A percentile compares a stretch with the other conserved stretches of the same genome.
phyloP scores from a whole-genome alignment of 805 yeast species.

The Teunomyces atbi region DNA sequence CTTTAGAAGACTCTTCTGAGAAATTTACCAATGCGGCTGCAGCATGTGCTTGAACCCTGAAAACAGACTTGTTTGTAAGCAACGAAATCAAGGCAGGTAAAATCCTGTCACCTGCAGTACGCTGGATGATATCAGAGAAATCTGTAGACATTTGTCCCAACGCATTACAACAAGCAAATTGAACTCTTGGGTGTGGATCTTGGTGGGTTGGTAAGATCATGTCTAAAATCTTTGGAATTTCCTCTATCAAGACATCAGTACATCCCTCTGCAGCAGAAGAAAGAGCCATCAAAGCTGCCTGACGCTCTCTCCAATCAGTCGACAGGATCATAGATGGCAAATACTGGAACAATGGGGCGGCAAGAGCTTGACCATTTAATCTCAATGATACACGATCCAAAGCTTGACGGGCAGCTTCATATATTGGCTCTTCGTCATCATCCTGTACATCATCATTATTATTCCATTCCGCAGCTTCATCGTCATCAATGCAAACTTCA shows the following conservation, averaged over 20 bases:
- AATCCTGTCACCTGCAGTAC: constrained; percentile 72
- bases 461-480: constrained; percentile 86
- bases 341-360: constrained; percentile 81
- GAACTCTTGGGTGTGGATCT: constrained; percentile 92
- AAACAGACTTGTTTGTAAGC: constrained; percentile 69
- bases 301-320: constrained; percentile 87
- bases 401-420: constrained; percentile 92
- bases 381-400: constrained; percentile 85
- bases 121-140: constrained; percentile 86
- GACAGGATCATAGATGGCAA: constrained; percentile 81
- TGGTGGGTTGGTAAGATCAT: constrained; percentile 80
- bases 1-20: constrained; percentile 86
- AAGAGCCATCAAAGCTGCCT: constrained; percentile 95
- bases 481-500: constrained; percentile 86
- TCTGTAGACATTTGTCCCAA: constrained; percentile 96
- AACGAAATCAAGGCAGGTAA: constrained; percentile 86
- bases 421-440: constrained; percentile 76
- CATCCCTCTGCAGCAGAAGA: constrained; percentile 98
- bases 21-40: constrained; percentile 98
- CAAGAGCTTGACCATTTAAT: constrained; percentile 79
- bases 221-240: constrained; percentile 77
- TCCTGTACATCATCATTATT: constrained; percentile 73
- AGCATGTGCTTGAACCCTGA: constrained; percentile 96
- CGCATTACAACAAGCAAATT: constrained; percentile 95
- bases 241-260: constrained; percentile 78